phyloP scores from a whole-genome alignment of 805 yeast genomes.

The Nakazawaea holstii region DNA sequence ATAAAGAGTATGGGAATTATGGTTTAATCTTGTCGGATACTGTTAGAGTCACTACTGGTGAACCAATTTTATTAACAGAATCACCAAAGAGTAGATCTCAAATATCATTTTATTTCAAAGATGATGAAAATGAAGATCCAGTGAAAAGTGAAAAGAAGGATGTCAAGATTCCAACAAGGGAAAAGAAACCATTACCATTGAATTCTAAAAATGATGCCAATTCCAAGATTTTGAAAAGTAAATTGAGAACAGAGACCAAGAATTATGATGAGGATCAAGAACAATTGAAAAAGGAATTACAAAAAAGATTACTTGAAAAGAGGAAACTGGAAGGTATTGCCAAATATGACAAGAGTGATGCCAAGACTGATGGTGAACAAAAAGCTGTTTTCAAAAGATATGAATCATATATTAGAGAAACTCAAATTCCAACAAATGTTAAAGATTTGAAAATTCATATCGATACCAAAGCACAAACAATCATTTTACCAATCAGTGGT shows the following conservation, averaged over 20 bases:
- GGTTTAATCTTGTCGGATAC: slow-evolving; percentile 79
- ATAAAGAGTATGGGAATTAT: slow-evolving; percentile 52
- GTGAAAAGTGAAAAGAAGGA: slow-evolving; percentile 26
- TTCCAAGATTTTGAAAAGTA: slow-evolving; percentile 71
- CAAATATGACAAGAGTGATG: slow-evolving; percentile 76
- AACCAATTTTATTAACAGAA: slow-evolving; percentile 64
- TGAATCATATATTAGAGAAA: slow-evolving; percentile 90
- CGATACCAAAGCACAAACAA: slow-evolving; percentile 83
- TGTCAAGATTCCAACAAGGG: slow-evolving; percentile 16
- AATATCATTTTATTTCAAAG: slow-evolving; percentile 78
- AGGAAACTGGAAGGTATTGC: slow-evolving; percentile 83
- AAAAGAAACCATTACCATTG: slow-evolving; percentile 6
- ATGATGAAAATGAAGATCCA: slow-evolving; percentile 48
- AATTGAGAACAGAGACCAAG: slow-evolving; percentile 70
- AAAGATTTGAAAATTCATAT: slow-evolving; percentile 82
- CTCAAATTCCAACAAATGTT: slow-evolving; percentile 82
- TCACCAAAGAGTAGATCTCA: slow-evolving; percentile 70
- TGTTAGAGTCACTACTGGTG: slow-evolving; percentile 57
- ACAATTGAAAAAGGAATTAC: slow-evolving; percentile 76
- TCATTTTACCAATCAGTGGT: slow-evolving; percentile 86
- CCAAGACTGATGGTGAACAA: slow-evolving; percentile 48
- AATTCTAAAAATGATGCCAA: slow-evolving; percentile 37
- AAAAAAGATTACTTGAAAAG: slow-evolving; percentile 75
- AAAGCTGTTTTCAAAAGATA: slow-evolving; percentile 82
- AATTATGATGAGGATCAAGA: slow-evolving; percentile 75